A percentile compares a stretch with the other conserved stretches of the same genome.
phyloP scores from a whole-genome alignment of 176 grass and related monocot species.

The Puya raimondii region DNA sequence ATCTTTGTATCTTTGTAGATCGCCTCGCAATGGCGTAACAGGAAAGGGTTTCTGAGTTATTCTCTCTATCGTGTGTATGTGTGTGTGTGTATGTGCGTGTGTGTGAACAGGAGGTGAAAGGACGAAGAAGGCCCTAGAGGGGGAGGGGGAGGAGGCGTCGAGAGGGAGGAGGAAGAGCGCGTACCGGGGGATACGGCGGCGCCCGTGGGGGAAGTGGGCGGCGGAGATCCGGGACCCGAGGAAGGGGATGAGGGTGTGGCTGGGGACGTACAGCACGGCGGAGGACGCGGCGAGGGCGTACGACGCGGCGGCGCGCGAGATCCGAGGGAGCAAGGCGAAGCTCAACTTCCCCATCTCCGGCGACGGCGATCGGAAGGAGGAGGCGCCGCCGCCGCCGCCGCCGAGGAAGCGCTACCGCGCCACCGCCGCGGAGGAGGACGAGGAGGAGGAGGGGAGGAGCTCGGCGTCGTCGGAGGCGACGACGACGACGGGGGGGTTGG shows the following conservation, averaged over 20 bases:
- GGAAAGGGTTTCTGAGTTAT: too few relatives aligned
- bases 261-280: slow-evolving; percentile 65
- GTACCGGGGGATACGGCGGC: slow-evolving; percentile 65
- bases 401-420: neutral
- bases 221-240: slow-evolving; percentile 89
- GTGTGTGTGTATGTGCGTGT: neutral
- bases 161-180: slow-evolving; percentile 29
- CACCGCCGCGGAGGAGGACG: slow-evolving; percentile 1
- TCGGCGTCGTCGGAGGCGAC: neutral
- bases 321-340: slow-evolving; percentile 65
- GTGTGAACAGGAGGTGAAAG: neutral
- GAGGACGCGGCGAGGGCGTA: slow-evolving; percentile 74
- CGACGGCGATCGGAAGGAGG: neutral
- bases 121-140: neutral
- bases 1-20: too few relatives aligned
- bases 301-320: slow-evolving; percentile 52
- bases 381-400: neutral
- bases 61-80: too few relatives aligned
- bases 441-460: slow-evolving; percentile 25
- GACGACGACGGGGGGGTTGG: neutral
- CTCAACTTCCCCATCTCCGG: slow-evolving; percentile 51
- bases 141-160: slow-evolving; percentile 13
- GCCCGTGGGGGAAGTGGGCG: slow-evolving; percentile 80
- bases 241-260: slow-evolving; percentile 76
- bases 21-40: too few relatives aligned